phyloP scores from a whole-genome alignment of 176 grass and related monocot species.

The Oryza punctata region DNA sequence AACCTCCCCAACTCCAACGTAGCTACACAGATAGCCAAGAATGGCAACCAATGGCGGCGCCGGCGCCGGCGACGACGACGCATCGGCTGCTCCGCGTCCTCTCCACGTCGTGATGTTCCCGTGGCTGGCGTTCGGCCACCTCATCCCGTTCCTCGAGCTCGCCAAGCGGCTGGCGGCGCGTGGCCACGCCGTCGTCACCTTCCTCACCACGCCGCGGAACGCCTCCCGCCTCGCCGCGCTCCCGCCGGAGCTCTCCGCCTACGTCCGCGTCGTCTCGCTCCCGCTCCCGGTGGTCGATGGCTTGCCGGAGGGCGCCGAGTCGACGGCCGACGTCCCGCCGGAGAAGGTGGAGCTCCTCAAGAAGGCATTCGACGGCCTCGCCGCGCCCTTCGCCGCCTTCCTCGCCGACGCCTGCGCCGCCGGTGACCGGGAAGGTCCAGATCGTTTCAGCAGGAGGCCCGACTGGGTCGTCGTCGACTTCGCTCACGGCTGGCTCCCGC shows the following conservation, averaged over 20 bases:
- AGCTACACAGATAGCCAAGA: too few species aligned
- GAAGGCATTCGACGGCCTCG: slow-evolving; percentile 36
- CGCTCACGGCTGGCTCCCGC: slow-evolving; percentile 20
- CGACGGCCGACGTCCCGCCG: not conserved
- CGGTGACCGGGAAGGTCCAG: not conserved
- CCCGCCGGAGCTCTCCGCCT: not conserved
- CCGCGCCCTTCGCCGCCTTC: slow-evolving; percentile 10
- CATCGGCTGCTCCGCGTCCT: too few species aligned
- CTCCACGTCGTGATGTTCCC: slow-evolving; percentile 45
- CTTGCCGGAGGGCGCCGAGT: slow-evolving; percentile 14
- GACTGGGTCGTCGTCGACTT: slow-evolving; percentile 62
- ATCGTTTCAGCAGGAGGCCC: not conserved
- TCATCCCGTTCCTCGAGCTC: slow-evolving; percentile 40
- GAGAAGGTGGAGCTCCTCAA: slow-evolving; percentile 17
- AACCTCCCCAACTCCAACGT: too few species aligned
- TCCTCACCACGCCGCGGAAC: slow-evolving; percentile 31
- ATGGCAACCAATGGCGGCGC: too few species aligned
- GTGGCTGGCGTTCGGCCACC: slow-evolving; percentile 45
- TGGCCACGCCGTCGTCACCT: slow-evolving; percentile 23
- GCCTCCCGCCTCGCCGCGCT: not conserved
- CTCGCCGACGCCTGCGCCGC: not conserved
- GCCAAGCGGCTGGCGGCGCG: slow-evolving; percentile 21
- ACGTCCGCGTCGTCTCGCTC: not conserved
- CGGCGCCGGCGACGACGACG: too few species aligned
- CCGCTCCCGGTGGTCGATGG: not conserved